Evolutionary conservation across 1,139 yeast genomes (phyloP).

Genomic region (Hemisphaericaspora xylofermentans): DNA sequence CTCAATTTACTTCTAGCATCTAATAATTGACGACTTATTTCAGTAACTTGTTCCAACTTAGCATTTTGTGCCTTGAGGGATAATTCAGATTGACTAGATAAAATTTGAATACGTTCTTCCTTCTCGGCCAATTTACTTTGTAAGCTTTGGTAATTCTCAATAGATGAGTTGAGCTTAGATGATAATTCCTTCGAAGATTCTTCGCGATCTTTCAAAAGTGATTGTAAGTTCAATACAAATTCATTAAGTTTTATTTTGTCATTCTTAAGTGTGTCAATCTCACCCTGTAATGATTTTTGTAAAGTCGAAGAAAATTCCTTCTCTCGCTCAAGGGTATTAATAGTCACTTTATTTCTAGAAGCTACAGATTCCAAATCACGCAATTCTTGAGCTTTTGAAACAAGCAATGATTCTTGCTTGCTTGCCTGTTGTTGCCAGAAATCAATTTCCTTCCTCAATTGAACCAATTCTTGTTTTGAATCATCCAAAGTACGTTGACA

Average conservation of each 20-base stretch:
- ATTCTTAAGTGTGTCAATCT: slow-evolving; percentile 50
- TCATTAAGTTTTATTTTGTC: slow-evolving; percentile 64
- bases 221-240: slow-evolving; percentile 61
- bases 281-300: slow-evolving; percentile 54
- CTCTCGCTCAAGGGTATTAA: slow-evolving; percentile 56
- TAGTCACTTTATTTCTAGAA: slow-evolving; percentile 44
- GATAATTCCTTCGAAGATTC: slow-evolving; percentile 50
- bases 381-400: slow-evolving; percentile 57
- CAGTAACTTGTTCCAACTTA: slow-evolving; percentile 61
- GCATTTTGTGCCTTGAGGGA: slow-evolving; percentile 65
- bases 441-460: slow-evolving; percentile 44
- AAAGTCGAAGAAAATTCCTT: slow-evolving; percentile 48
- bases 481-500: slow-evolving; percentile 39
- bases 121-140: slow-evolving; percentile 53
- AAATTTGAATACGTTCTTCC: slow-evolving; percentile 47
- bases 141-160: slow-evolving; percentile 51
- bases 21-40: slow-evolving; percentile 45
- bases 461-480: slow-evolving; percentile 46
- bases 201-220: slow-evolving; percentile 64
- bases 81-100: slow-evolving; percentile 51
- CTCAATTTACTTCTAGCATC: slow-evolving; percentile 40
- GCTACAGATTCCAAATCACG: slow-evolving; percentile 55
- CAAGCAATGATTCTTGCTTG: slow-evolving; percentile 55
- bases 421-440: slow-evolving; percentile 54
- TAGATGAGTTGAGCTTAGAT: slow-evolving; percentile 48